Percentiles rank a stretch among this genome's conserved stretches.
phyloP scores from a whole-genome alignment of 1,139 yeast species.

The Yamadazyma diddensiae region DNA sequence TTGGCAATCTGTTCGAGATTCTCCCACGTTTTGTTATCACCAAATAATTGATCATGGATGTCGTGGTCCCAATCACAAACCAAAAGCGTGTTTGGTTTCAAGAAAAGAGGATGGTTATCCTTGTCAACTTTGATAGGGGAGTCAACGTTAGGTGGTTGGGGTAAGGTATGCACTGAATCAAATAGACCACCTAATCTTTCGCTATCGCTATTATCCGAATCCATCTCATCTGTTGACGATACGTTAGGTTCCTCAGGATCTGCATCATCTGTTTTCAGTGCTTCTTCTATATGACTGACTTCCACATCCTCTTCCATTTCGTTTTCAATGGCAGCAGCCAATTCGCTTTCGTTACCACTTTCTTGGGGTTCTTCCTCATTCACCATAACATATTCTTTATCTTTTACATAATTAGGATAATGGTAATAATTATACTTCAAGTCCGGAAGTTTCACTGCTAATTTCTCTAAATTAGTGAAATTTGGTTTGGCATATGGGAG shows the following conservation, averaged over 20 bases:
- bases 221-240: constrained; percentile 4
- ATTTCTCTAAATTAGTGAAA: constrained; percentile 23
- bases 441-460: constrained; percentile 29
- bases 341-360: neutral
- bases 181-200: constrained; percentile 27
- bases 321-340: neutral
- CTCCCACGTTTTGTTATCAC: constrained; percentile 50
- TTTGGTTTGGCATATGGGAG: constrained; percentile 34
- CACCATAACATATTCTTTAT: constrained; percentile 19
- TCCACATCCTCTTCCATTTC: neutral
- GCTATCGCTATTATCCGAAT: constrained; percentile 15
- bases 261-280: neutral
- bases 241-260: constrained; percentile 7
- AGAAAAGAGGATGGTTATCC: constrained; percentile 21
- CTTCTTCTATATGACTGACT: neutral
- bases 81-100: constrained; percentile 45
- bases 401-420: constrained; percentile 12
- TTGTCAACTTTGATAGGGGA: constrained; percentile 6
- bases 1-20: constrained; percentile 49
- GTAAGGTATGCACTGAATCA: constrained; percentile 26
- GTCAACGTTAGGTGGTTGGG: constrained; percentile 14
- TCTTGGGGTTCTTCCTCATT: constrained; percentile 1
- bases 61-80: constrained; percentile 71
- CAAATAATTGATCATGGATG: constrained; percentile 49
- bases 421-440: constrained; percentile 31